phyloP scores from a whole-genome alignment of 2,329 filamentous ascomycete genomes.

The Cryphonectria carpinicola region DNA sequence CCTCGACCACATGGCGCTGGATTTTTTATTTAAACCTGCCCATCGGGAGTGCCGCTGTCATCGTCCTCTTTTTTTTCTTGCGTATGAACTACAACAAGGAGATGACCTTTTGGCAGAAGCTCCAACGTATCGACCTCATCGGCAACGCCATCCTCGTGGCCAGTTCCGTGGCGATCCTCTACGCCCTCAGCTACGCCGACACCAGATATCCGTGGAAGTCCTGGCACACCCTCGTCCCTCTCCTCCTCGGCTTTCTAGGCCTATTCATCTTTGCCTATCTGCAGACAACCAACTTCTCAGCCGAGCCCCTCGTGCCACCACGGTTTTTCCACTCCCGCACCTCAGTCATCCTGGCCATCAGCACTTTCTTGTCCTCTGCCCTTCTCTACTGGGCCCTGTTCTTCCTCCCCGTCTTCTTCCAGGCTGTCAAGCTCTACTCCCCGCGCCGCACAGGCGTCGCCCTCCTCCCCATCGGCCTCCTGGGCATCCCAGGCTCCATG shows the following conservation, averaged over 20 bases:
- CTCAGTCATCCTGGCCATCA: too few relatives aligned
- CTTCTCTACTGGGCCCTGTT: too few relatives aligned
- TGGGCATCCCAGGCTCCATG: too few relatives aligned
- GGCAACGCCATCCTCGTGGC: constrained; percentile 40
- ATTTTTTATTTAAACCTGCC: constrained; percentile 46
- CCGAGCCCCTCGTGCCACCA: too few relatives aligned
- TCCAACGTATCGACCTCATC: constrained; percentile 37
- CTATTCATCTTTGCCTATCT: constrained; percentile 14
- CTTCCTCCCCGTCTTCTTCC: too few relatives aligned
- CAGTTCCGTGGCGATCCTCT: constrained; percentile 40
- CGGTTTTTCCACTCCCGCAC: too few relatives aligned
- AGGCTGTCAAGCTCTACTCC: too few relatives aligned
- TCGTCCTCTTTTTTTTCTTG: constrained; percentile 38
- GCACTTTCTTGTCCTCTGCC: too few relatives aligned
- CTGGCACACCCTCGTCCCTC: constrained; percentile 40
- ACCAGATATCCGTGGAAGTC: constrained; percentile 45
- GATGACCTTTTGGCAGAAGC: constrained; percentile 32
- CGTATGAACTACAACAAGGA: constrained; percentile 38
- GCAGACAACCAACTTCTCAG: too few relatives aligned
- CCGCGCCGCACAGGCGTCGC: too few relatives aligned
- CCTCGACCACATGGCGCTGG: constrained; percentile 34
- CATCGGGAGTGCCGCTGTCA: constrained; percentile 38
- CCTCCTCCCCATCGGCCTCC: too few relatives aligned
- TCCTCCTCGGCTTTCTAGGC: constrained; percentile 43
- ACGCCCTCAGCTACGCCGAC: constrained; percentile 47